Conservation (phyloP, 129 eudicot genomes). For the Sambucus nigra region DNA sequence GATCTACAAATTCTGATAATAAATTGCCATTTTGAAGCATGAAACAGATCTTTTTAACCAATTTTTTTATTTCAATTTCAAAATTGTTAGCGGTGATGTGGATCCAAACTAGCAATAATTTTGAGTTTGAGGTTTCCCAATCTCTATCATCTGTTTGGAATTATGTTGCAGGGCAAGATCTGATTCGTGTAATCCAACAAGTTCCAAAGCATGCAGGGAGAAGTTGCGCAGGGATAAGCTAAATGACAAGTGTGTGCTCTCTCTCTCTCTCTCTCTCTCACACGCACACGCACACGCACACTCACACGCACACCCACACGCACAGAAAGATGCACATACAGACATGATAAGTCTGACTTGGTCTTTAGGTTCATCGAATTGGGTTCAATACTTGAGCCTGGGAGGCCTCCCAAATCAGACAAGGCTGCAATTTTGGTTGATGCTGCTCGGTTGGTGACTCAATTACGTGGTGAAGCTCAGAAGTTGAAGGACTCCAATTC, state of each 20-base stretch:
- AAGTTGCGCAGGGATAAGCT: conserved; percentile 48
- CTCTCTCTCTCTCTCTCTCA: neutral
- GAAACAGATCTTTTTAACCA: no score
- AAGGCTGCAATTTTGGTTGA: conserved; percentile 35
- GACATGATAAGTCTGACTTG: neutral
- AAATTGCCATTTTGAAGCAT: no score
- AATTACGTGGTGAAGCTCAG: conserved; percentile 34
- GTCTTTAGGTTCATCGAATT: conserved; percentile 36
- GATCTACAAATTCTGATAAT: no score
- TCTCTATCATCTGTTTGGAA: no score
- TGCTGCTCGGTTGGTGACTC: conserved; percentile 36
- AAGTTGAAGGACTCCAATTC: conserved; percentile 35
- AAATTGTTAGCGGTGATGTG: no score
- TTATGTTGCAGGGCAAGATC: conserved; percentile 24
- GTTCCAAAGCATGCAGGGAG: conserved; percentile 58
- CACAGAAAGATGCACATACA: neutral
- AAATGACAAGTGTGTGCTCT: conserved; percentile 33
- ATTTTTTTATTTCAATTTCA: no score
- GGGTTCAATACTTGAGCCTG: conserved; percentile 39
- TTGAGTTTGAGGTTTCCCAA: no score
- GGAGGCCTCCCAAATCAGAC: conserved; percentile 37
- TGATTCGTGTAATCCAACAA: conserved; percentile 25
- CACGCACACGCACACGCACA: neutral
- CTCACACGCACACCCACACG: neutral
- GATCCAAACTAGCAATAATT: no score